phyloP scores from a whole-genome alignment of 1,284 basidiomycete species.

The Boletellus sp. region DNA sequence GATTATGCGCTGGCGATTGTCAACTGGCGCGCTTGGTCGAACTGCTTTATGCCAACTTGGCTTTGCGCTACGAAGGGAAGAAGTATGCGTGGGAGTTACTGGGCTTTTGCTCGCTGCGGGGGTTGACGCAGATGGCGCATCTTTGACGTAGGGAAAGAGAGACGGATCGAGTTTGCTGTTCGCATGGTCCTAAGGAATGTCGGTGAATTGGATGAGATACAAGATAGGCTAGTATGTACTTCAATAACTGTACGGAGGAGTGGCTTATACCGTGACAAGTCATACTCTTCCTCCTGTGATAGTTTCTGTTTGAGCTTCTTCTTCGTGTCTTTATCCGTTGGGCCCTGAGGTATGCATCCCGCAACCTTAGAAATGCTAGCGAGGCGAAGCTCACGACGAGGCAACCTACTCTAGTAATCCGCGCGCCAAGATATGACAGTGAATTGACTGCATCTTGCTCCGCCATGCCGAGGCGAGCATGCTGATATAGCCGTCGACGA shows the following conservation, averaged over 20 bases:
- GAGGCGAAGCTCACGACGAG: not conserved
- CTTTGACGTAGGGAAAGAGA: conserved; percentile 89
- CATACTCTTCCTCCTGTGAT: conserved; percentile 83
- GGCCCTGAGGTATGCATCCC: conserved; percentile 41
- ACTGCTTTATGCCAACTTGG: conserved; percentile 82
- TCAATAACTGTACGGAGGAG: conserved; percentile 82
- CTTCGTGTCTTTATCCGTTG: conserved; percentile 72
- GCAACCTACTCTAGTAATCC: conserved; percentile 73
- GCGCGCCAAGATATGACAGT: conserved; percentile 77
- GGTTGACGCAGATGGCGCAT: conserved; percentile 64
- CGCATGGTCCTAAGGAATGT: conserved; percentile 67
- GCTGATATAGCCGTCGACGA: conserved; percentile 90
- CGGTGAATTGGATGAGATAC: not conserved
- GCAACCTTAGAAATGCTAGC: not conserved
- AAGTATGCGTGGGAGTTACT: conserved; percentile 48
- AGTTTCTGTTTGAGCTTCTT: conserved; percentile 80
- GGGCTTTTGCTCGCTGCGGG: conserved; percentile 44
- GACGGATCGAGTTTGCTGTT: conserved; percentile 73
- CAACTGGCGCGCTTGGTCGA: conserved; percentile 47
- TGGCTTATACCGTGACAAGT: conserved; percentile 93
- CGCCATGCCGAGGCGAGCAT: conserved; percentile 84
- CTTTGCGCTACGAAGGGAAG: conserved; percentile 79
- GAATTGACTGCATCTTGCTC: conserved; percentile 97
- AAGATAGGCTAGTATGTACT: conserved; percentile 37
- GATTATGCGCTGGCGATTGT: conserved; percentile 78